Conservation (phyloP, 495 filamentous ascomycete genomes). For the Trypethelium eluteriae region DNA sequence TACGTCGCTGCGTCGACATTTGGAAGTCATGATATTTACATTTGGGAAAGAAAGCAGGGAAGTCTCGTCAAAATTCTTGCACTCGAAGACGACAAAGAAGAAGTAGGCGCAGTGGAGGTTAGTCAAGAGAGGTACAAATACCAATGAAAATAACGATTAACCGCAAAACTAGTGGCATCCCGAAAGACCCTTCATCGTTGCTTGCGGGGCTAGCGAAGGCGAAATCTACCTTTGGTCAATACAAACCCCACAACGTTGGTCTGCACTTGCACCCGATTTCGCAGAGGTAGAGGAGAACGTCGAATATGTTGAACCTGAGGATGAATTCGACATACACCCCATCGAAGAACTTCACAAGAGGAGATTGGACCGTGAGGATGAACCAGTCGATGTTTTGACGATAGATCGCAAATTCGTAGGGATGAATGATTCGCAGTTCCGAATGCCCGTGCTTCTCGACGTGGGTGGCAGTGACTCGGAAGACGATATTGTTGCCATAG, state of each 20-base stretch:
- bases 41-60: slow-evolving; percentile 94
- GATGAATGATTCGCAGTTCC: slow-evolving; percentile 56
- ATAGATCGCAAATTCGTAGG: slow-evolving; percentile 55
- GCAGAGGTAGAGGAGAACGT: slow-evolving; percentile 97
- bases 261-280: slow-evolving; percentile 92
- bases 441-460: slow-evolving; percentile 81
- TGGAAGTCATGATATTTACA: slow-evolving; percentile 96
- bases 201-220: slow-evolving; percentile 81
- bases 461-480: slow-evolving; percentile 69
- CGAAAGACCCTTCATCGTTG: slow-evolving; percentile 74
- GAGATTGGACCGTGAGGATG: slow-evolving; percentile 78
- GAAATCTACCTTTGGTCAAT: slow-evolving; percentile 91
- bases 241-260: slow-evolving; percentile 88
- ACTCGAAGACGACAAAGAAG: slow-evolving; percentile 87
- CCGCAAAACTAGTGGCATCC: slow-evolving; percentile 69
- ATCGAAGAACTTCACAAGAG: slow-evolving; percentile 91
- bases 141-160: too few relatives aligned
- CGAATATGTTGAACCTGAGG: slow-evolving; percentile 88
- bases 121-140: background rate
- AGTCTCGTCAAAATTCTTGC: slow-evolving; percentile 76
- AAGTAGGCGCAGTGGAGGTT: slow-evolving; percentile 78
- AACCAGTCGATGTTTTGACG: slow-evolving; percentile 78
- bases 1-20: slow-evolving; percentile 88
- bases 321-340: slow-evolving; percentile 96
- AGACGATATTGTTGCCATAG: slow-evolving; percentile 81